These are phyloP conservation scores for Verticillium zaregamsianum DNA, from an alignment of 2,329 filamentous ascomycete genomes.

Conservation along the genomic window DNA sequence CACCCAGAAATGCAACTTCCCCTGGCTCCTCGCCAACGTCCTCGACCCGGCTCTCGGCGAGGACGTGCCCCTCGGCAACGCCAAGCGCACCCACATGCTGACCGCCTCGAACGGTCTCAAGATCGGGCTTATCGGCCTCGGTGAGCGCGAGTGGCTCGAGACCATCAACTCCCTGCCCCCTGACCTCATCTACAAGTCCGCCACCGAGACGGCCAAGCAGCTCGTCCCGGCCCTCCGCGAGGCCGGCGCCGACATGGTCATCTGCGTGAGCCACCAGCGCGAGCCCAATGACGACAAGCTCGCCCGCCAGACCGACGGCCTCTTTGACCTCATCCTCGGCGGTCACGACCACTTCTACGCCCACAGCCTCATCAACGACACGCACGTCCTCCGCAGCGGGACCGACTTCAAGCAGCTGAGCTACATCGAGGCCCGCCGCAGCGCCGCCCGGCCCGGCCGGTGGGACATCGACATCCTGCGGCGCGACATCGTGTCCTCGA, in stretches of 20 bases:
- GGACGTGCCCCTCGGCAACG: slow-evolving; percentile 69
- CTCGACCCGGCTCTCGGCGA: slow-evolving; percentile 78
- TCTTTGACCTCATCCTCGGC: slow-evolving; percentile 81
- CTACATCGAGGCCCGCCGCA: slow-evolving; percentile 74
- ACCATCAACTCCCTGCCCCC: slow-evolving; percentile 86
- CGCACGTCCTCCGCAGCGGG: slow-evolving; percentile 80
- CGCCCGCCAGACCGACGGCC: slow-evolving; percentile 65
- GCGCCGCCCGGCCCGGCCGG: slow-evolving; percentile 37
- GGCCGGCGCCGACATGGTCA: slow-evolving; percentile 76
- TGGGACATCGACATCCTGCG: slow-evolving; percentile 80
- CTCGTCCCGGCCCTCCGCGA: slow-evolving; percentile 68
- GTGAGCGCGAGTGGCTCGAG: slow-evolving; percentile 83
- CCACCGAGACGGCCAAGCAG: slow-evolving; percentile 69
- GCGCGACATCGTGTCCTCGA: slow-evolving; percentile 66
- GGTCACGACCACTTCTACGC: slow-evolving; percentile 89
- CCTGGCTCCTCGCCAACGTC: slow-evolving; percentile 87
- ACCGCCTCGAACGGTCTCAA: slow-evolving; percentile 81
- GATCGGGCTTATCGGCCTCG: slow-evolving; percentile 79
- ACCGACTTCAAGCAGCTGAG: slow-evolving; percentile 91
- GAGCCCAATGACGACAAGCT: slow-evolving; percentile 89
- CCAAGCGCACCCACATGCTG: slow-evolving; percentile 70
- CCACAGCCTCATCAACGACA: slow-evolving; percentile 72
- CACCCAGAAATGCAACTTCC: slow-evolving; percentile 71
- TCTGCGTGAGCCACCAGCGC: slow-evolving; percentile 80
- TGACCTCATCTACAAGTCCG: slow-evolving; percentile 76